These are phyloP conservation scores for Pseudogymnoascus sp. DNA, from an alignment of 2,329 filamentous ascomycete genomes.

Conservation along the genomic window DNA sequence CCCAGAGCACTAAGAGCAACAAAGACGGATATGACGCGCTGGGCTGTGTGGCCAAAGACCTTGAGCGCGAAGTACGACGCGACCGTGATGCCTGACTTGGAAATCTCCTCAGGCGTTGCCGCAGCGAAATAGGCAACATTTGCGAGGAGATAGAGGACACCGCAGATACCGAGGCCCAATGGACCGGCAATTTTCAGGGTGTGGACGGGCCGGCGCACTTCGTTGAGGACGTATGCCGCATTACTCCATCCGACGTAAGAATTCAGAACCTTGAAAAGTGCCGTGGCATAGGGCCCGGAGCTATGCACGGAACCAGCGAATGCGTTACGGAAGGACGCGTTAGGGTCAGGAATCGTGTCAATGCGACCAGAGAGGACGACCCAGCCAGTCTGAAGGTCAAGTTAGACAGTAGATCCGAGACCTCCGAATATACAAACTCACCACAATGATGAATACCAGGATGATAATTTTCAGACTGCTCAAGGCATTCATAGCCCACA, in stretches of 20 bases:
- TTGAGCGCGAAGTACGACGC: conserved; percentile 51
- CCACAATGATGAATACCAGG: conserved; percentile 37
- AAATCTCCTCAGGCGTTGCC: conserved; percentile 47
- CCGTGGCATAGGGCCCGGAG: conserved; percentile 36
- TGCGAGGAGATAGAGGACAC: conserved; percentile 47
- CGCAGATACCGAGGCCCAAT: conserved; percentile 43
- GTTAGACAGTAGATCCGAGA: neutral
- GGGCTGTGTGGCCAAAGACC: conserved; percentile 38
- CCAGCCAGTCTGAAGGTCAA: conserved; percentile 26
- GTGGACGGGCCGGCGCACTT: conserved; percentile 48
- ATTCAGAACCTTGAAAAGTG: conserved; percentile 49
- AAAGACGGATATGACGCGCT: conserved; percentile 38
- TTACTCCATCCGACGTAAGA: conserved; percentile 47
- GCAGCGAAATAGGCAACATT: conserved; percentile 54
- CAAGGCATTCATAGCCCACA: conserved; percentile 40
- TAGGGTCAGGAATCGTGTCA: conserved; percentile 20
- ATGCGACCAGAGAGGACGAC: conserved; percentile 33
- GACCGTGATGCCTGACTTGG: conserved; percentile 44
- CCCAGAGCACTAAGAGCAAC: conserved; percentile 42
- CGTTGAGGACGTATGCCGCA: conserved; percentile 48
- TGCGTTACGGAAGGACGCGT: conserved; percentile 38
- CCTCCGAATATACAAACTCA: conserved; percentile 11
- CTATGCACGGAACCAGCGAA: conserved; percentile 41
- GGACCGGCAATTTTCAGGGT: conserved; percentile 52
- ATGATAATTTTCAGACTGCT: conserved; percentile 42